Evolutionary conservation across 2,329 filamentous ascomycete species (phyloP), one percentile per base, ranked within the genome.

Genomic region (Dactylellina cionopaga): DNA sequence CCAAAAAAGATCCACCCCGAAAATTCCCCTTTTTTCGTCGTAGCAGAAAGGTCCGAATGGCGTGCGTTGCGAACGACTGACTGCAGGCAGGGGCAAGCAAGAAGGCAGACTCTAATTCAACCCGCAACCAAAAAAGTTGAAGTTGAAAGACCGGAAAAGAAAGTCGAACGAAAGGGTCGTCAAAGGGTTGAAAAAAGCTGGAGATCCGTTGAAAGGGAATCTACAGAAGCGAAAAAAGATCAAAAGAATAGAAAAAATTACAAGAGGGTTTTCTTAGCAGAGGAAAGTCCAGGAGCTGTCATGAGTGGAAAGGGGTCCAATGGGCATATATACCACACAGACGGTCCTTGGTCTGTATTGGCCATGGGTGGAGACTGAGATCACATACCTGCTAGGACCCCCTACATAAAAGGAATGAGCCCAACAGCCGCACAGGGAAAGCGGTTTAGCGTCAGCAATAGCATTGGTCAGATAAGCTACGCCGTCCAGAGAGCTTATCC

Each of bases 131-230:
- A 51, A 51, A 31, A 31, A 24, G 13, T 24, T n/a, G 11, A 35
- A 54, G 35, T 44, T 41, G 59, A 52, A 74, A 74, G 74, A 75
- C 71, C 75, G 73, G 70, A 77, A 70, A 74, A 74, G 69, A 68
- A 68, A 59, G 62, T 76, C 76, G 76, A 75, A 77, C 75, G 77
- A 75, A 75, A 76, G 31, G 75, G 75, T 43, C 69, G 68, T 66
- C 43, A 62, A 54, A 52, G 55, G 46, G 59, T n/a, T n/a, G n/a
- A n/a, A 58, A 55, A 68, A 68, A 62, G 56, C 24, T 58, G 68
- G 55, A 64, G 59, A 47, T 73, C 65, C 35, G 49, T 46, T 43
- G 62, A 58, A 64, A 59, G 47, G 37, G 49, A 72, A 59, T 65
- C 68, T 47, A 72, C 68, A 72, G 68, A 71, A 72, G 52, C 60